Conservation (phyloP, 1,139 yeast species). For the Lodderomyces orthopsilosis region DNA sequence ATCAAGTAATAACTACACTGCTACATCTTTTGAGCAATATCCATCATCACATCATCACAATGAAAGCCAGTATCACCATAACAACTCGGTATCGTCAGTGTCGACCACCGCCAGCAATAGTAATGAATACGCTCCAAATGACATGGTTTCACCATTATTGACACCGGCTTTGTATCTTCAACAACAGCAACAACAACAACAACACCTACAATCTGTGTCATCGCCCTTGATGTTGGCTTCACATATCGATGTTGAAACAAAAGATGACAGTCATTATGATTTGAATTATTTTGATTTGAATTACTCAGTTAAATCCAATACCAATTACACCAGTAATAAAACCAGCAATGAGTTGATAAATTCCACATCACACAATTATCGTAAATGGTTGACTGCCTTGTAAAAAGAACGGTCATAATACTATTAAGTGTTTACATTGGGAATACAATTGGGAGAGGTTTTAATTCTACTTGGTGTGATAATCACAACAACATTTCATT, state of each 20-base stretch:
- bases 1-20: neutral
- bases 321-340: conserved; percentile 15
- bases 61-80: conserved; percentile 4
- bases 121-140: conserved; percentile 8
- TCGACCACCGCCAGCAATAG: conserved; percentile 5
- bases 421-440: neutral
- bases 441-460: conserved; percentile 1
- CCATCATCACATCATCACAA: neutral
- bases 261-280: conserved; percentile 17
- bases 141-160: conserved; percentile 35
- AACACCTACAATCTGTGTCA: conserved; percentile 2
- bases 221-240: conserved; percentile 8
- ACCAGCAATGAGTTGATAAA: conserved; percentile 15
- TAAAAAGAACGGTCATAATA: neutral
- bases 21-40: neutral
- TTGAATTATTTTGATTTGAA: conserved; percentile 36
- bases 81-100: conserved; percentile 3
- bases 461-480: neutral
- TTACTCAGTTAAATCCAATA: conserved; percentile 26
- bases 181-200: conserved; percentile 15
- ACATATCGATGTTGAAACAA: conserved; percentile 1
- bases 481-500: neutral
- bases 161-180: conserved; percentile 35
- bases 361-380: conserved; percentile 41
- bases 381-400: conserved; percentile 35